Conservation (phyloP, 345 rosid species). For the Adansonia digitata region DNA sequence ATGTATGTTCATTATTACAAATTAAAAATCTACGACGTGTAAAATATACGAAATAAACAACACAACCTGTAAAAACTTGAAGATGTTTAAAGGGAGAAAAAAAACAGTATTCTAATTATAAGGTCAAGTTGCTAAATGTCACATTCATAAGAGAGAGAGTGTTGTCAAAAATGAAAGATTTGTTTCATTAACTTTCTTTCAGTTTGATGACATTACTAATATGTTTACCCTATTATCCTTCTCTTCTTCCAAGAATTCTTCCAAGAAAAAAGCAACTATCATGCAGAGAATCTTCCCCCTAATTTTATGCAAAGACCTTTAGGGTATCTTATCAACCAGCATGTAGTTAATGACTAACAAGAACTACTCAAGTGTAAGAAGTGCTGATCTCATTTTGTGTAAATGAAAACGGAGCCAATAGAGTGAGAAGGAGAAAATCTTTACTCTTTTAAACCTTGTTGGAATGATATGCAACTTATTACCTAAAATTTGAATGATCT, state of each 20-base stretch:
- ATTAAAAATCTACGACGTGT: too few relatives aligned
- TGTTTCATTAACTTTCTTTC: slow-evolving; percentile 18
- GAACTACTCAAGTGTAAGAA: slow-evolving; percentile 4
- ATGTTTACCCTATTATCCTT: slow-evolving; percentile 13
- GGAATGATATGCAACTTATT: slow-evolving; percentile 10
- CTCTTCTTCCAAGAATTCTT: too few relatives aligned
- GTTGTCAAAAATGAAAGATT: neutral
- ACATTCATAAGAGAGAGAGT: too few relatives aligned
- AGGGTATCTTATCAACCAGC: slow-evolving; percentile 12
- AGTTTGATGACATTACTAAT: slow-evolving; percentile 14
- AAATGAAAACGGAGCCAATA: slow-evolving; percentile 16
- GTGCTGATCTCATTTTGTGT: slow-evolving; percentile 9
- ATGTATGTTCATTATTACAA: too few relatives aligned
- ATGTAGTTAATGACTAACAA: neutral
- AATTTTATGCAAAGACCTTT: slow-evolving; percentile 14
- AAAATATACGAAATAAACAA: too few relatives aligned
- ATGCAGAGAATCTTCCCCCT: neutral
- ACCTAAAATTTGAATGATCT: slow-evolving; percentile 12
- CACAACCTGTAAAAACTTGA: too few relatives aligned
- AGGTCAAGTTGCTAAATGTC: too few relatives aligned
- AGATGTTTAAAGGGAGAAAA: too few relatives aligned
- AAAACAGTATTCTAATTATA: too few relatives aligned
- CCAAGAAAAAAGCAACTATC: slow-evolving; percentile 25
- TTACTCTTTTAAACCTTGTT: slow-evolving; percentile 9
- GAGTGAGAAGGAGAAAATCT: slow-evolving; percentile 61